Evolutionary conservation across 441 rosid species (phyloP).

Genomic region (Melastoma candidum): DNA sequence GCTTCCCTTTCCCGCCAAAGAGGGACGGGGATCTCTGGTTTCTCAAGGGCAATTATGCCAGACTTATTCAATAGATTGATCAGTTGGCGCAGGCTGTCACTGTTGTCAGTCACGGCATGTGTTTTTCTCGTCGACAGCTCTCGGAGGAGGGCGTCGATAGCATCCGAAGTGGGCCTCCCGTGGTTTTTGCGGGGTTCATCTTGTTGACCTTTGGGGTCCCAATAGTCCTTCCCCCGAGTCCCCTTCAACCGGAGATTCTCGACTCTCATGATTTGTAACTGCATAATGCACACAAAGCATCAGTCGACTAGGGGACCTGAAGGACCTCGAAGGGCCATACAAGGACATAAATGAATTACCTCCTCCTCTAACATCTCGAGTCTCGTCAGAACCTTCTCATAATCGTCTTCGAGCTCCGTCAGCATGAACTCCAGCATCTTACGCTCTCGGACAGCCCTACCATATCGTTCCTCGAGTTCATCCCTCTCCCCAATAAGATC

Average conservation of each 20-base stretch:
- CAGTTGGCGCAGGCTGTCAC: slow-evolving; percentile 17
- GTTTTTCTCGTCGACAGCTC: slow-evolving; percentile 17
- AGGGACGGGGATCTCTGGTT: slow-evolving; percentile 12
- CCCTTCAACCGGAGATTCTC: slow-evolving; percentile 48
- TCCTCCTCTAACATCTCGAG: slow-evolving; percentile 45
- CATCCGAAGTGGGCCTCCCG: slow-evolving; percentile 4
- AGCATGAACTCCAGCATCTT: slow-evolving; percentile 43
- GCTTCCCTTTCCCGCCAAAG: slow-evolving; percentile 27
- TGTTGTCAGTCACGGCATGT: slow-evolving; percentile 13
- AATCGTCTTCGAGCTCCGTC: slow-evolving; percentile 59
- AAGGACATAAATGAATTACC: slow-evolving; percentile 24
- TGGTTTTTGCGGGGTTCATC: slow-evolving; percentile 10
- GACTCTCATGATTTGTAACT: slow-evolving; percentile 43
- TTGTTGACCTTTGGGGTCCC: slow-evolving; percentile 20
- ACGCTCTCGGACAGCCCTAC: slow-evolving; percentile 36
- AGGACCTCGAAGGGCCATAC: neutral
- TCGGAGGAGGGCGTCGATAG: slow-evolving; percentile 15
- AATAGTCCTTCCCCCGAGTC: slow-evolving; percentile 21
- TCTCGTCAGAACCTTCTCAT: slow-evolving; percentile 39
- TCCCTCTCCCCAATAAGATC: slow-evolving; percentile 41
- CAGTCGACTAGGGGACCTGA: neutral
- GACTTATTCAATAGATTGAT: slow-evolving; percentile 12
- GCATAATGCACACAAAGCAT: neutral
- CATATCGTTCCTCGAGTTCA: slow-evolving; percentile 43
- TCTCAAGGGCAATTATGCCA: slow-evolving; percentile 6